Conservation (phyloP, 2,329 filamentous ascomycete species). For the Xylaria sp. region DNA sequence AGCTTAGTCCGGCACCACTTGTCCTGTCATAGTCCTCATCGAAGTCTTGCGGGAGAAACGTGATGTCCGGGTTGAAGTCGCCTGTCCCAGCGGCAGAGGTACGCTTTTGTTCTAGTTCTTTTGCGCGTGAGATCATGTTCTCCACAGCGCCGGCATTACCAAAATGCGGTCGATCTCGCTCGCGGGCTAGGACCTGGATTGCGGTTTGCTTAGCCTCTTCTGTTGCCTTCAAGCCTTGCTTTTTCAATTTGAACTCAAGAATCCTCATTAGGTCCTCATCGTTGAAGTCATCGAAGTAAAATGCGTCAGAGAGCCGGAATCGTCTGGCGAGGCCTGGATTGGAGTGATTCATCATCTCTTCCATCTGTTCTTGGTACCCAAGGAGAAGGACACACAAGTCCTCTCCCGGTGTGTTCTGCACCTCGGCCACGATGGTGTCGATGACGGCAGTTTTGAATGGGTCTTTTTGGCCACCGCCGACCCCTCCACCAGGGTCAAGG, state of each 20-base stretch:
- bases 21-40: constrained; percentile 11
- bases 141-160: constrained; percentile 73
- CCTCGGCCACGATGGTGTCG: constrained; percentile 70
- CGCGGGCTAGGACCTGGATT: constrained; percentile 60
- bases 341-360: constrained; percentile 68
- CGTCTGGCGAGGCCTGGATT: constrained; percentile 69
- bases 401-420: constrained; percentile 69
- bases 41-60: constrained; percentile 18
- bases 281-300: constrained; percentile 70
- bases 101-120: constrained; percentile 25
- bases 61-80: constrained; percentile 9
- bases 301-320: constrained; percentile 66
- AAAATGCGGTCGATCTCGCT: constrained; percentile 67
- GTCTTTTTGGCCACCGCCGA: not conserved
- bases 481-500: constrained; percentile 8
- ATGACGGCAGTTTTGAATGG: constrained; percentile 65
- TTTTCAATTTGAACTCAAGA: constrained; percentile 64
- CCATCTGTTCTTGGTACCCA: constrained; percentile 70
- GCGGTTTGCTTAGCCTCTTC: constrained; percentile 58
- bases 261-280: constrained; percentile 64
- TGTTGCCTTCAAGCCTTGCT: constrained; percentile 59
- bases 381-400: constrained; percentile 71
- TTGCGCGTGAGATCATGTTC: constrained; percentile 58
- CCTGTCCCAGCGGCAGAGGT: not conserved
- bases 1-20: not conserved